A percentile compares a stretch with the other conserved stretches of the same genome.
Conservation (phyloP, 371 early-diverging fungal species). For the Mucor sp. region DNA sequence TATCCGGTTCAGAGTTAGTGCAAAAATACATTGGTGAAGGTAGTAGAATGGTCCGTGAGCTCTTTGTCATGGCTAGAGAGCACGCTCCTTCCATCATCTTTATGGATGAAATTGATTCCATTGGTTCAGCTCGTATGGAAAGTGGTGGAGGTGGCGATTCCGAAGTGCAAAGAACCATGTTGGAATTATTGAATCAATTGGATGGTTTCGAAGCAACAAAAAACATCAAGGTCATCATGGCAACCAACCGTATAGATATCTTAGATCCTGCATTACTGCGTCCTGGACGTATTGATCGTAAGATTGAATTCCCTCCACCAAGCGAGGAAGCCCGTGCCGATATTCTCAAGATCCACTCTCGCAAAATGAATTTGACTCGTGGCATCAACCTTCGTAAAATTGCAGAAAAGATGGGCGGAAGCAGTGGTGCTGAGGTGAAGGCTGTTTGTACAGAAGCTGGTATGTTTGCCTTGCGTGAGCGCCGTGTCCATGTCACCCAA, state of each 20-base stretch:
- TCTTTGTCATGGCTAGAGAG: constrained; percentile 99
- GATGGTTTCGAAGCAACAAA: constrained; percentile 99
- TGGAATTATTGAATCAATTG: constrained; percentile 99
- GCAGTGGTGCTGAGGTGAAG: constrained; percentile 82
- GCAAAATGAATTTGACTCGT: constrained; percentile 98
- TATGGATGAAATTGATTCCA: constrained; percentile 99
- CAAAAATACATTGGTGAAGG: constrained; percentile 99
- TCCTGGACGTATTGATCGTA: constrained; percentile 99
- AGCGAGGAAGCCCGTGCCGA: constrained; percentile 93
- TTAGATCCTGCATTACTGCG: constrained; percentile 99
- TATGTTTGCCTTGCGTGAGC: constrained; percentile 99
- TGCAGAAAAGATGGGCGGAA: constrained; percentile 98
- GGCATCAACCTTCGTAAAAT: constrained; percentile 99
- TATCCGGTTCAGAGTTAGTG: constrained; percentile 99
- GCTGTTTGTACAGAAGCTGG: constrained; percentile 99
- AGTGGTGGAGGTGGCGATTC: constrained; percentile 98
- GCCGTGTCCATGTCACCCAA: constrained; percentile 99
- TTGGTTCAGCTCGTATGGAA: constrained; percentile 99
- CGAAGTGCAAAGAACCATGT: constrained; percentile 99
- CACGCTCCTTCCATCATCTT: constrained; percentile 98
- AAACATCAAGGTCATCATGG: constrained; percentile 92
- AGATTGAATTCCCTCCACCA: constrained; percentile 99
- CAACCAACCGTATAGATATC: constrained; percentile 94
- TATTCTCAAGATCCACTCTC: constrained; percentile 99
- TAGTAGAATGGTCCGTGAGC: constrained; percentile 99